Base-by-base conservation (phyloP, 108 stramenopile genomes). In the Schizochytrium sp. region DNA sequence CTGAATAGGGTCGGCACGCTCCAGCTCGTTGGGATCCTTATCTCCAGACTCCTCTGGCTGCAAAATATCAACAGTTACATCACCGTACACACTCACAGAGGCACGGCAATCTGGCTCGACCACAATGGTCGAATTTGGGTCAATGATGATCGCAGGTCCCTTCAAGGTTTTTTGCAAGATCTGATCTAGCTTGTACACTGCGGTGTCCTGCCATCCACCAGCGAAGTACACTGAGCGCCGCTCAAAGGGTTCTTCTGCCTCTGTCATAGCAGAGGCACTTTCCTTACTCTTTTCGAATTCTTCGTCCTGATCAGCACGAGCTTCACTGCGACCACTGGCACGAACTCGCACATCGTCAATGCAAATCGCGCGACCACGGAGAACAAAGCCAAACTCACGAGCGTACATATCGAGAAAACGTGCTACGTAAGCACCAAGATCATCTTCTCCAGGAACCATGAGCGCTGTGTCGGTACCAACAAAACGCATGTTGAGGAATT, bases 321-420 rank as follows among this genome's bases (percentile, higher is more conserved):
- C 92, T 55, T 93, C 72, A 47, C 96, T 96, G 3, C 95, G 95
- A 46, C 97, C 97, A 61, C 96, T 93, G 46, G 95, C 97, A 19
- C 99, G 95, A 3, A 98, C 97, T 45, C 99, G 94, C 46, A 97
- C 97, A 69, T 99, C 99, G 83, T 99, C 99, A 90, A 98, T 95
- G 72, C 96, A 69, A 40, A 99, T 90, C 87, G 95, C 95, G 5
- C 98, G 91, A 4, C 95, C 96, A 59, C 94, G 90, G 56, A 98
- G 91, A 3, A 94, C 92, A 88, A 99, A 99, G 55, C 99, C 99
- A 91, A 97, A 98, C 90, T 98, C 98, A 56, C 97, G 93, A 73
- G 93, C 89, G 88, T 98, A 97, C 69, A 94, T 73, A 12, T 93
- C 93, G 8, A 90, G 57, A 88, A 97, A 97, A 46, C 93, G 90